These are phyloP conservation scores for Gamarada debralockiae DNA, from an alignment of 495 filamentous ascomycete species.

Conservation along the genomic window DNA sequence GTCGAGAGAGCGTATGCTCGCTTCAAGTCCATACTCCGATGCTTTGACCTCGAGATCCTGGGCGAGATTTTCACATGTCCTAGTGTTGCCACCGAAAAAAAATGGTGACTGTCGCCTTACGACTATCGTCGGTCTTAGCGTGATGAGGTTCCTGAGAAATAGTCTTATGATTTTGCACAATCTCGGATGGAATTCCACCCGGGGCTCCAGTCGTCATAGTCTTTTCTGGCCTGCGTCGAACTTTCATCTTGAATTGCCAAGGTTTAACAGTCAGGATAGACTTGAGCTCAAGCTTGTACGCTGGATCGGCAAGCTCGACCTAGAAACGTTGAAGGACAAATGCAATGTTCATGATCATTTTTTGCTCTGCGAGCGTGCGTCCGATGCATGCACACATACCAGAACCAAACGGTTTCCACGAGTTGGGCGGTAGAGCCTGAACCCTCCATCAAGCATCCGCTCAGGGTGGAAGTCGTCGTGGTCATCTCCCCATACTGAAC, in stretches of 20 bases:
- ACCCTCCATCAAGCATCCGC: slow-evolving; percentile 60
- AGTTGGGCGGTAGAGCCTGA: slow-evolving; percentile 45
- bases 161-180: background rate
- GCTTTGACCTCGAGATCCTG: slow-evolving; percentile 56
- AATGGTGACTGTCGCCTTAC: no score
- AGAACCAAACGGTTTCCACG: slow-evolving; percentile 70
- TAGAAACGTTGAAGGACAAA: slow-evolving; percentile 59
- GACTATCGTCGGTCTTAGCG: background rate
- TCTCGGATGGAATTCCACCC: slow-evolving; percentile 14
- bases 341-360: slow-evolving; percentile 49
- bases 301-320: slow-evolving; percentile 52
- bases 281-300: slow-evolving; percentile 70
- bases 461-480: slow-evolving; percentile 62
- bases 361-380: slow-evolving; percentile 65
- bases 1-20: slow-evolving; percentile 52
- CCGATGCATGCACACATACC: slow-evolving; percentile 66
- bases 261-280: background rate
- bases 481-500: slow-evolving; percentile 57
- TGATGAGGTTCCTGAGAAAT: slow-evolving; percentile 12
- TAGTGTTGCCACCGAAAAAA: slow-evolving; percentile 67
- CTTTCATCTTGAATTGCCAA: slow-evolving; percentile 51
- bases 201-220: background rate
- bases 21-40: slow-evolving; percentile 50
- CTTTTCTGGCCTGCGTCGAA: background rate
- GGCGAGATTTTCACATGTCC: slow-evolving; percentile 68